Base-by-base conservation (phyloP, 2,329 filamentous ascomycete genomes). In the Fusarium cicatricum region DNA sequence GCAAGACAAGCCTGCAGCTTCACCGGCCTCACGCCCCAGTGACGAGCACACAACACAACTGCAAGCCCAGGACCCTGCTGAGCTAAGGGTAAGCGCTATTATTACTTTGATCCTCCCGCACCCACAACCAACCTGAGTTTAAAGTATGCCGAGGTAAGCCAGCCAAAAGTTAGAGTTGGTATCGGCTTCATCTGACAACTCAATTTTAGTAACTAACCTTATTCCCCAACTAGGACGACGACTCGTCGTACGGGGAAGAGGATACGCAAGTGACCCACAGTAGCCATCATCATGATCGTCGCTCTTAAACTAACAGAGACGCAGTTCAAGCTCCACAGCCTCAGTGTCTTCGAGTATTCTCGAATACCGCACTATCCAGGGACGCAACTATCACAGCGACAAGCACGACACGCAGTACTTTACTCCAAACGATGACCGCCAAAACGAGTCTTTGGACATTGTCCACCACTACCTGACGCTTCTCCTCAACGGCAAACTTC, bases 371-470 rank as follows among this genome's bases (percentile, higher is more conserved):
- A 51, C 40, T 11, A 51, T 51, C 11, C 40, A 45, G n/a, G 48
- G 48, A 11, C 29, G 48, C n/a, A 51, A 29, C 17, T 51, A 37
- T 45, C 48, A 51, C 26, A 51, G 48, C n/a, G 48, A 51, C 39
- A 49, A 43, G 37, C 44, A 47, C 29, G 15, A 54, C 17, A 26
- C 44, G 23, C 44, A 54, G 33, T 54, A 44, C 31, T 54, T 54
- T 44, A 42, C 44, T 3, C 52, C 46, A 12, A 55, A 51, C 15
- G 40, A 55, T 11, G 52, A 42, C 9, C 16, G 34, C 19, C 52
- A 55, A 15, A 51, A 17, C 21, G 45, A 55, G 28, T 55, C 40
- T n/a, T 16, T 50, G n/a, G 52, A 51, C 16, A 49, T 51, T 45
- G 46, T 49, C 11, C 46, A 51, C 38, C 44, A 50, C 15, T 45